Evolutionary conservation across 441 rosid genomes (phyloP).

Genomic region (Corymbia citriodora): DNA sequence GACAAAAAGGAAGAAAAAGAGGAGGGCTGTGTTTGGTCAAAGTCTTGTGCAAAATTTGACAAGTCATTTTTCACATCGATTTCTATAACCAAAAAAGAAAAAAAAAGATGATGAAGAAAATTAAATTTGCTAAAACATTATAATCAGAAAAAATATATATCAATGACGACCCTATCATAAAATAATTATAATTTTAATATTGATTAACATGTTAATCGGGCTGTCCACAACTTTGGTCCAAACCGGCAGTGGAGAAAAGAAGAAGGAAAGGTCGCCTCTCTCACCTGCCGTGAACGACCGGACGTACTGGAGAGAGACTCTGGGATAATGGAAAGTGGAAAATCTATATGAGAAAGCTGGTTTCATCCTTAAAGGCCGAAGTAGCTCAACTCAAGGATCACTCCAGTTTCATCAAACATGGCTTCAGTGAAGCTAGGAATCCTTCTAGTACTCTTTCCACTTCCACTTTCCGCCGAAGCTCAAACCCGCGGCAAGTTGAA

Average conservation of each 20-base stretch:
- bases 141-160: too few relatives aligned
- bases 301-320: not conserved
- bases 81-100: too few relatives aligned
- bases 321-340: too few relatives aligned
- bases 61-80: not conserved
- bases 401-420: not conserved
- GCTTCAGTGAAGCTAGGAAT: not conserved
- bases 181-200: too few relatives aligned
- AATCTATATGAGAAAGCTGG: not conserved
- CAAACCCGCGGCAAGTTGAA: not conserved
- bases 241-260: not conserved
- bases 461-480: not conserved
- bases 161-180: too few relatives aligned
- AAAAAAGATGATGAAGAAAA: not conserved
- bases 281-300: not conserved
- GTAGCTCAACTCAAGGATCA: not conserved
- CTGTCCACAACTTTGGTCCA: not conserved
- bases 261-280: not conserved
- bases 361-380: not conserved
- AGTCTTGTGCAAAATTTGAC: not conserved
- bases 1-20: too few relatives aligned
- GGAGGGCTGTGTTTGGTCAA: too few relatives aligned
- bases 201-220: too few relatives aligned
- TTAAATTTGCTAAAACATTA: too few relatives aligned
- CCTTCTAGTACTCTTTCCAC: not conserved